Base-by-base conservation (phyloP, 768 basidiomycete species). In the Tephrocybe sp. region DNA sequence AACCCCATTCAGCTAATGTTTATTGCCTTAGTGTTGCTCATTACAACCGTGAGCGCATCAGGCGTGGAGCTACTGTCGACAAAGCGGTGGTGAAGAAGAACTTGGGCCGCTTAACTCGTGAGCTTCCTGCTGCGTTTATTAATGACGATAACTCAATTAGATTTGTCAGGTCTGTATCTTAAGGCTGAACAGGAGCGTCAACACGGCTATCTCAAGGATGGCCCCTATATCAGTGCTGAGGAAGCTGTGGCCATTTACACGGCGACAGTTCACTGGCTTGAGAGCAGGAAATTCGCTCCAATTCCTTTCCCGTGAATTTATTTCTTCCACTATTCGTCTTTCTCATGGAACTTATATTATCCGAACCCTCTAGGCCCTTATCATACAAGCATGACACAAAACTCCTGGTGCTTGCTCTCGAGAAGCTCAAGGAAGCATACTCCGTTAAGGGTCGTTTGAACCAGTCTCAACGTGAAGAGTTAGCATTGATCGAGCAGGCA, bases 41-140 rank as follows among this genome's bases (percentile, higher is more conserved):
- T 66, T 97, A 95, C 71, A 97, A 98, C 64, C 91, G 94, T 45
- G 94, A 94, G 63, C 91, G 95, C 74, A 97, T 98, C 54, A 83
- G 94, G 34, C 88, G 95, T 58, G 95, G 94, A 51, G 94, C 94
- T 3, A 95, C 94, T 5, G 94, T 94, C 58, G 94, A 95, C 70
- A 99, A 99, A 70, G 95, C 95, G 3, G 95, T 99, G 38, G 93
- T 95, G 13, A 95, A 97, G 78, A 98, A 99, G 83, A 99, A 99
- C 67, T 74, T 99, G 34, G 97, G 97, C 53, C 91, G 97, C 63
- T 83, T 99, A 43, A 99, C 97, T 55, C 92, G 97, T 84, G 51
- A 59, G 80, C 71, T 22, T 4, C 39, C 30, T 27, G 15, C n/a
- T 3, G 8, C n/a, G 30, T 31, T 36, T 9, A 33, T 19, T 38